Base-by-base conservation (phyloP, 2,329 filamentous ascomycete genomes). In the Dryadomyces quercus-mongolicae region DNA sequence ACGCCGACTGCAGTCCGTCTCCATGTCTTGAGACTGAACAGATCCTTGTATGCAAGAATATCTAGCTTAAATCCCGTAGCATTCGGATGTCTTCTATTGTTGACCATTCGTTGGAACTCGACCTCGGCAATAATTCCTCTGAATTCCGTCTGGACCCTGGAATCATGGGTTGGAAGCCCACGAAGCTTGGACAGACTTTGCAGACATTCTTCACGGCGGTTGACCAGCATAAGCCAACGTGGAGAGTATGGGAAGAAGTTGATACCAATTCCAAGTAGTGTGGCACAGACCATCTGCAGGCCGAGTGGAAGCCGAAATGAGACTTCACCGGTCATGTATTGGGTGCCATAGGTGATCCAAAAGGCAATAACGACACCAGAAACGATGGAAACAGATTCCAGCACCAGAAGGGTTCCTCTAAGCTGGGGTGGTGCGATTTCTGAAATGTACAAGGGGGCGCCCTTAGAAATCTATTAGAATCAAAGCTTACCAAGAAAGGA, bases 171-270 rank as follows among this genome's bases (percentile, higher is more conserved):
- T 2, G 57, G 54, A 2, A 51, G 48, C 51, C 57, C 52, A 34
- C 55, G 53, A 42, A 62, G 60, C 12, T 52, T 51, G 21, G 56
- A 50, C 15, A 62, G 49, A 1, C 57, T 54, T 22, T 58, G 43
- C 16, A 51, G 54, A 12, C 57, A 54, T 20, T 61, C 60, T 4
- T 53, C 56, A 18, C 55, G n/a, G 13, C 56, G 56, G 25, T 54
- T 62, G 54, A 67, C 63, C 45, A 55, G 40, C 15, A 77, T 68
- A 18, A 82, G 69, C 76, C 76, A 80, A 58, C 78, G 70, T 0
- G 78, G 78, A 0, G 71, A 75, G 66, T 77, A 79, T 1, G 77
- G 78, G 74, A 81, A 76, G 65, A 78, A 78, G 5, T 58, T 21
- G 69, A 80, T 79, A 42, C 77, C 76, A 16, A 69, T 61, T 9